Base-by-base conservation (phyloP, 2,329 filamentous ascomycete genomes). In the Calonectria henricotiae region DNA sequence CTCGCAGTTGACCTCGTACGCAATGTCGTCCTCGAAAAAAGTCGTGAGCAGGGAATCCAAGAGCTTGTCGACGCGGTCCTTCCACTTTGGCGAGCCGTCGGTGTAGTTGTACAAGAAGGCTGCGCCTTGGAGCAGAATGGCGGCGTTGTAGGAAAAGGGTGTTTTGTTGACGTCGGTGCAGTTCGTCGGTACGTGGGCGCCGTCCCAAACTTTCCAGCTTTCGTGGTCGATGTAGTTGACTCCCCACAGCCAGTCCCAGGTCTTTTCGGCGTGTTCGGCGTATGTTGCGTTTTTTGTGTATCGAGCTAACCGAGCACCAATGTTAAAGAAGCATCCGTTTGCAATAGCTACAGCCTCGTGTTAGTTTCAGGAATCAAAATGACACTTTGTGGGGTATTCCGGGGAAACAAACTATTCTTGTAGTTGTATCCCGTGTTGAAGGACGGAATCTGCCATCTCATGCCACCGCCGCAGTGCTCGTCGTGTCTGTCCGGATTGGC, bases 351-450 rank as follows among this genome's bases (percentile, higher is more conserved):
- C n/a, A 12, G n/a, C 1, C 5, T 27, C 8, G 6, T 9, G 69
- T 37, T 62, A 76, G 64, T 54, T 49, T 65, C 1, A 44, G 17
- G 62, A 4, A 1, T 1, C 4, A 8, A 11, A 2, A 39, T 1
- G 6, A 4, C 4, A 5, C 3, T 4, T 8, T 4, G 13, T 2
- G 25, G 15, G n/a, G 7, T 35, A 2, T 17, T 20, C 15, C 8
- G n/a, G 15, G 2, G 15, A 32, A 20, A 79, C 82, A 37, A 80
- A 86, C 85, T 87, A 78, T 91, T 91, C 81, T 91, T 96, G 85
- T 95, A 95, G 77, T 91, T 88, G 80, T 93, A 96, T 27, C 94
- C 94, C 35, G 85, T 87, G 78, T 95, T 94, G 74, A 92, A 91
- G 1, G 89, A 85, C 67, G 91, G 93, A 70, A 96, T 92, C 83